These are phyloP conservation scores for Daldinia childiae DNA, from an alignment of 495 filamentous ascomycete species.

Conservation along the genomic window DNA sequence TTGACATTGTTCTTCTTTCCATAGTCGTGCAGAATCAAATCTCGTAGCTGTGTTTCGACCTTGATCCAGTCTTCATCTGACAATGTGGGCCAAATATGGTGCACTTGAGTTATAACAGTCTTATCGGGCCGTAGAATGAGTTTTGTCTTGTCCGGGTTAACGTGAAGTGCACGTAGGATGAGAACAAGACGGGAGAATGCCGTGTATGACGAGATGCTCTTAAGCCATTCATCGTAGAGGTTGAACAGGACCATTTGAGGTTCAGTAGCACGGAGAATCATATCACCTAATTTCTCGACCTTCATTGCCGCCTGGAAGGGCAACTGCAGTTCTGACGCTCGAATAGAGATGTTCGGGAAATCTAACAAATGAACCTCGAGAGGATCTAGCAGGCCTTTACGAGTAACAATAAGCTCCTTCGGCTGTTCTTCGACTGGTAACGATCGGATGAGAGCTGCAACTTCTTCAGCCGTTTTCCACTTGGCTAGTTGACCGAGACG, in stretches of 20 bases:
- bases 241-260: conserved; percentile 99
- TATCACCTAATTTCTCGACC: conserved; percentile 98
- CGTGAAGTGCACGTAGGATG: conserved; percentile 94
- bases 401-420: conserved; percentile 97
- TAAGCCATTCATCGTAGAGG: conserved; percentile 98
- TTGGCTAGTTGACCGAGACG: conserved; percentile 98
- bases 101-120: conserved; percentile 97
- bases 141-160: conserved; percentile 99
- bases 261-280: conserved; percentile 97
- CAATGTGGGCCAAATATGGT: conserved; percentile 97
- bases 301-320: conserved; percentile 99
- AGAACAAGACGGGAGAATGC: conserved; percentile 96
- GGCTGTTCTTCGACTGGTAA: conserved; percentile 98
- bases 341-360: conserved; percentile 99
- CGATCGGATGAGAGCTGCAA: conserved; percentile 95
- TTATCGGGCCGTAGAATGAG: conserved; percentile 97
- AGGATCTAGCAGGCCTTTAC: conserved; percentile 97
- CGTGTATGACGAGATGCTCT: conserved; percentile 98
- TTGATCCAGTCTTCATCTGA: conserved; percentile 99
- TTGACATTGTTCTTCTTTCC: conserved; percentile 99
- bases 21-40: conserved; percentile 97
- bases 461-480: conserved; percentile 99
- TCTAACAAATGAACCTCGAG: conserved; percentile 97
- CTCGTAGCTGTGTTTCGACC: conserved; percentile 94
- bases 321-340: conserved; percentile 95